Evolutionary conservation across 2,329 filamentous ascomycete genomes (phyloP).

Genomic region (Epichloe brachyelytri): DNA sequence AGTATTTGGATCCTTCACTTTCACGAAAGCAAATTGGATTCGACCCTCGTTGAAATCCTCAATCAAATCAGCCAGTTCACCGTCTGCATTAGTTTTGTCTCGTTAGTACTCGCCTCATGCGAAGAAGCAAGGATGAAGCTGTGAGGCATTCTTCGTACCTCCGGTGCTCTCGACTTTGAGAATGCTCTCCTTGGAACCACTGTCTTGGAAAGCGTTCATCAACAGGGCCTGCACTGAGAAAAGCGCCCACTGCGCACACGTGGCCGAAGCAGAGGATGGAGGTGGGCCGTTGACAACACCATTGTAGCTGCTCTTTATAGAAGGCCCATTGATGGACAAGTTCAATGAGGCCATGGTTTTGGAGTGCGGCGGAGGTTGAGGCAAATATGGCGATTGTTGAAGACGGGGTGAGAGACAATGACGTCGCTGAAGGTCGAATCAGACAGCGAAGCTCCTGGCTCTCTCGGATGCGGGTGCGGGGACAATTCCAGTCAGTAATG

Average conservation of each 20-base stretch:
- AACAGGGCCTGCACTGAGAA: conserved; percentile 89
- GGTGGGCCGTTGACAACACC: conserved; percentile 41
- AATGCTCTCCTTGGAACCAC: conserved; percentile 77
- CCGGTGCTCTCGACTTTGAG: conserved; percentile 89
- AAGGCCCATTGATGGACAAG: conserved; percentile 65
- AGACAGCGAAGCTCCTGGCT: not conserved
- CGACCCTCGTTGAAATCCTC: conserved; percentile 96
- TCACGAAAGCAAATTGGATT: conserved; percentile 93
- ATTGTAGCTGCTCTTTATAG: conserved; percentile 70
- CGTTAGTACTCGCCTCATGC: conserved; percentile 9
- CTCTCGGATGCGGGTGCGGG: not conserved
- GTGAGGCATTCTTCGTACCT: conserved; percentile 35
- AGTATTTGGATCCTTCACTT: conserved; percentile 91
- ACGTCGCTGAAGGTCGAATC: not conserved
- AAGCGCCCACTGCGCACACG: conserved; percentile 84
- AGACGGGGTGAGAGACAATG: not conserved
- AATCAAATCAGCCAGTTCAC: conserved; percentile 76
- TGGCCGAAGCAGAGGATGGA: conserved; percentile 52
- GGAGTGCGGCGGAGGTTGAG: not conserved
- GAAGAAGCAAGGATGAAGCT: not conserved
- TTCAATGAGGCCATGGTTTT: conserved; percentile 64
- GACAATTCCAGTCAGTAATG: not conserved
- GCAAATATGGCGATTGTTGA: not conserved
- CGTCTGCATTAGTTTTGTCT: conserved; percentile 45
- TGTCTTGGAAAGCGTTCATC: conserved; percentile 83